Base-by-base conservation (phyloP, 108 stramenopile genomes). In the Cyclotella baltica region DNA sequence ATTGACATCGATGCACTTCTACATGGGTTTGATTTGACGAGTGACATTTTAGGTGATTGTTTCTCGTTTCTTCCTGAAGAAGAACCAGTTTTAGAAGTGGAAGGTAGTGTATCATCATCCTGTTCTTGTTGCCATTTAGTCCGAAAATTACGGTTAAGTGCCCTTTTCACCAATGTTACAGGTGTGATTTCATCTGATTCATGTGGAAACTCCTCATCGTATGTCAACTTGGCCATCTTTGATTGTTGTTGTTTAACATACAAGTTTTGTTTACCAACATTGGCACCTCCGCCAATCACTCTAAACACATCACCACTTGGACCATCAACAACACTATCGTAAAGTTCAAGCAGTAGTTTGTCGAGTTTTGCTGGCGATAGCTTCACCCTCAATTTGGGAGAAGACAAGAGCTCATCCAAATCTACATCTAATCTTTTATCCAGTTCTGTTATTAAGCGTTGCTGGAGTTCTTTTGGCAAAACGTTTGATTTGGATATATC, bases 311-410 rank as follows among this genome's bases (percentile, higher is more conserved):
- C 94, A 43, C 92, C 92, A 67, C 88, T 82, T 9, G 90, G 91
- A 46, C 92, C 85, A 48, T 87, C 64, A 9, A 78, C 72, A 18
- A 95, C 84, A 37, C 63, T 70, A 28, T 95, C 84, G 68, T 90
- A 95, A 8, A 95, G 77, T 37, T 92, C 90, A 10, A 95, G 80
- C 4, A 93, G 82, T 9, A 80, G 77, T 53, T 89, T 89, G 70
- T 95, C 94, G 46, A 95, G 84, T 77, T 95, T 92, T 38, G 90
- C 94, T n/a, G 94, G 92, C n/a, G 94, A 95, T 25, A 95, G 73
- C 66, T 92, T 78, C 4, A 95, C 76, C 4, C 82, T 75, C 62
- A 96, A 69, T 57, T 92, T 93, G 25, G 92, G 92, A 30, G 91
- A 90, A 8, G 82, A 67, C 0, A 93, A 74, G 6, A 93, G 73